phyloP scores from a whole-genome alignment of 306 rosid genomes.

The Alnus glutinosa region DNA sequence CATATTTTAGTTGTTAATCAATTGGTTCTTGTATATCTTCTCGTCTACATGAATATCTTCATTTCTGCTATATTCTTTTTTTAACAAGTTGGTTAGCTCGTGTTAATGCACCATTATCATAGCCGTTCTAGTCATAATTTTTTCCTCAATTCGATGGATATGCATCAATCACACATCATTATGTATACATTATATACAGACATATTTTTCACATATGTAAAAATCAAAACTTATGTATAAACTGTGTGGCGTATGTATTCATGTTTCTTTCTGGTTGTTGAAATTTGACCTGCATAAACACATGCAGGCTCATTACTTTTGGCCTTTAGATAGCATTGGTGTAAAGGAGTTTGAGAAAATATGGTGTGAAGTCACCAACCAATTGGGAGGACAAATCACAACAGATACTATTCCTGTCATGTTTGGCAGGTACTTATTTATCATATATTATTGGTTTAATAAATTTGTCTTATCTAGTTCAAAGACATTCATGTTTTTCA shows the following conservation, averaged over 20 bases:
- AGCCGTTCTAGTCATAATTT: not conserved
- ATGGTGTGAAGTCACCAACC: constrained; percentile 65
- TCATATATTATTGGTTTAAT: constrained; percentile 20
- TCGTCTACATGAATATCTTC: not conserved
- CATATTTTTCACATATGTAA: not conserved
- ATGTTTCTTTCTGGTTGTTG: not conserved
- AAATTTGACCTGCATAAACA: constrained; percentile 20
- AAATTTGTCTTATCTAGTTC: constrained; percentile 10
- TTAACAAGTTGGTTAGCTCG: not conserved
- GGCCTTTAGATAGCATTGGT: constrained; percentile 62
- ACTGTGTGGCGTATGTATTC: not conserved
- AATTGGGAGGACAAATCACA: constrained; percentile 54
- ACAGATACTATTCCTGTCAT: constrained; percentile 67
- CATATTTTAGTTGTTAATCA: not conserved
- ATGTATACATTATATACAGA: not conserved
- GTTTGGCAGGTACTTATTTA: constrained; percentile 80
- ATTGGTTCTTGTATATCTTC: not conserved
- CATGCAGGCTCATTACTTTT: constrained; percentile 73
- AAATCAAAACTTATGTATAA: not conserved
- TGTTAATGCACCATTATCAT: not conserved
- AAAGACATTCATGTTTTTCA: constrained; percentile 22
- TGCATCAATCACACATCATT: not conserved
- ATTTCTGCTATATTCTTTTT: not conserved
- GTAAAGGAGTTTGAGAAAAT: constrained; percentile 59
- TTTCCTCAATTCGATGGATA: not conserved